Conservation (phyloP, 2,329 filamentous ascomycete genomes). For the Zymoseptoria brevis region DNA sequence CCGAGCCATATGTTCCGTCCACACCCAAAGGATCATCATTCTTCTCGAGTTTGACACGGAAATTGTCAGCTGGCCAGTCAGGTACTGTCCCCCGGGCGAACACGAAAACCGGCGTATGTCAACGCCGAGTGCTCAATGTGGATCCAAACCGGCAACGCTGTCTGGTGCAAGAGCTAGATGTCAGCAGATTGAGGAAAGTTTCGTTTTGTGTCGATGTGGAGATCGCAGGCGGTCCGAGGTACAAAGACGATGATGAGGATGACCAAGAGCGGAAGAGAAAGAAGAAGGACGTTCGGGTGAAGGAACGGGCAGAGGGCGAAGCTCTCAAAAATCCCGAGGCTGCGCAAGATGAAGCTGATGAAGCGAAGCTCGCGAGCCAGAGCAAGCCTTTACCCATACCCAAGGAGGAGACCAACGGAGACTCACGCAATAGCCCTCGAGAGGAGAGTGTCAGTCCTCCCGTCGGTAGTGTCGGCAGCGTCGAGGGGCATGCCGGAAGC, state of each 20-base stretch:
- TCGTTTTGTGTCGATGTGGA: constrained; percentile 97
- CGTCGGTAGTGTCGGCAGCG: constrained; percentile 6
- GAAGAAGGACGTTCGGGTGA: constrained; percentile 53
- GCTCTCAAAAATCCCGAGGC: constrained; percentile 60
- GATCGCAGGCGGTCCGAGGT: constrained; percentile 79
- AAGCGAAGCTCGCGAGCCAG: constrained; percentile 29
- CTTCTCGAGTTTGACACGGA: constrained; percentile 70
- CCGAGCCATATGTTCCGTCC: constrained; percentile 61
- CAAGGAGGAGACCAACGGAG: constrained; percentile 1
- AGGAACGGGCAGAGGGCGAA: constrained; percentile 65
- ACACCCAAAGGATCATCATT: constrained; percentile 69
- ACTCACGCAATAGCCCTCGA: neutral
- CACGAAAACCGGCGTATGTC: constrained; percentile 62
- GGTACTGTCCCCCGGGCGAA: constrained; percentile 42
- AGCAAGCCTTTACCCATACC: constrained; percentile 16
- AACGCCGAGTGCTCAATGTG: constrained; percentile 75
- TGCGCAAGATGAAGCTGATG: constrained; percentile 40
- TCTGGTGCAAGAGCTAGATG: constrained; percentile 67
- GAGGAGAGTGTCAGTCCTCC: constrained; percentile 14
- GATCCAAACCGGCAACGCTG: constrained; percentile 74
- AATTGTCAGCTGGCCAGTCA: constrained; percentile 58
- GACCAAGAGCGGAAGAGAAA: constrained; percentile 43
- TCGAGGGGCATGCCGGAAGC: constrained; percentile 21
- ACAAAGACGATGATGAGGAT: constrained; percentile 53
- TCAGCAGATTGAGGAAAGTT: constrained; percentile 74